Conservation (phyloP, 352 stramenopile species). For the Phytophthora pisi region DNA sequence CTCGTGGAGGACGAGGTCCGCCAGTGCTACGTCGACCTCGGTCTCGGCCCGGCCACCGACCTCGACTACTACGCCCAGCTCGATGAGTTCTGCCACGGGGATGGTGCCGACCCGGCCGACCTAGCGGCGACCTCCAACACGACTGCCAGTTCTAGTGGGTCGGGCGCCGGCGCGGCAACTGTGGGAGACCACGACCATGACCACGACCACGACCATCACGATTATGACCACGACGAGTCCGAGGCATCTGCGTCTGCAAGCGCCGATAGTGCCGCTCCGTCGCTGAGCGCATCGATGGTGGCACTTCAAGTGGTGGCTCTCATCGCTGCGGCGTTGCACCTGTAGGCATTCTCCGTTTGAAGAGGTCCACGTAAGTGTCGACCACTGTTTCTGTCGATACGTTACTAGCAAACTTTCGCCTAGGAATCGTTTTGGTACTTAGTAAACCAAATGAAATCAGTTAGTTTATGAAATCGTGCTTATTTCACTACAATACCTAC, state of each 20-base stretch:
- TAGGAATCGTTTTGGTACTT: not conserved
- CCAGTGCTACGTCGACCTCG: conserved; percentile 42
- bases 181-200: conserved; percentile 21
- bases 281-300: conserved; percentile 5
- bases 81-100: conserved; percentile 50
- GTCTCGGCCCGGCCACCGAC: conserved; percentile 32
- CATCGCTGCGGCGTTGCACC: conserved; percentile 55
- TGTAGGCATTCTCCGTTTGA: conserved; percentile 7
- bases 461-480: not conserved
- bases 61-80: conserved; percentile 47
- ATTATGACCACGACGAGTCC: conserved; percentile 16
- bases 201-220: conserved; percentile 6
- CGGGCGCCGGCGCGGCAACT: conserved; percentile 6
- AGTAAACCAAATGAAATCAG: not conserved
- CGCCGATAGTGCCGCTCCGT: conserved; percentile 9
- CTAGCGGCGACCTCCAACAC: conserved; percentile 9
- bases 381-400: not conserved
- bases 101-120: conserved; percentile 41
- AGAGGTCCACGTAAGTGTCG: not conserved
- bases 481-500: not conserved
- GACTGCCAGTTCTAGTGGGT: conserved; percentile 26
- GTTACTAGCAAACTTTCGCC: not conserved
- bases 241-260: conserved; percentile 9
- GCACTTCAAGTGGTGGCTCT: conserved; percentile 14
- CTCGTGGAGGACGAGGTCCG: conserved; percentile 46